A percentile compares a stretch with the other conserved stretches of the same genome.
phyloP scores from a whole-genome alignment of 148 eudicot species.

The Polygonum maritimum region DNA sequence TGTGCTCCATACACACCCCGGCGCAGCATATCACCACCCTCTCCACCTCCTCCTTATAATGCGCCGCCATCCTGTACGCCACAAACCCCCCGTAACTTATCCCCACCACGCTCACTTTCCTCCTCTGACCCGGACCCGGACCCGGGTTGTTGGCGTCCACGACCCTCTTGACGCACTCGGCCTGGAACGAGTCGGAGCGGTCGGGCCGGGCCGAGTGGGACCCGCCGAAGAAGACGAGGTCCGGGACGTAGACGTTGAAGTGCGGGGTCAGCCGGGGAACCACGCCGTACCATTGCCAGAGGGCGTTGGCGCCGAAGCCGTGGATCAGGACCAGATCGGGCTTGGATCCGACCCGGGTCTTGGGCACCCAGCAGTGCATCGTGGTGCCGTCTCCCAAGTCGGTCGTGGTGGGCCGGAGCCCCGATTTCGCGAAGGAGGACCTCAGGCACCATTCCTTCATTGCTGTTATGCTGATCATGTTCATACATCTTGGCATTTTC shows the following conservation, averaged over 20 bases:
- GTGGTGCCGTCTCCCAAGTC: constrained; percentile 65
- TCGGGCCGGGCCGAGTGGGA: constrained; percentile 59
- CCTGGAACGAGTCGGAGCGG: constrained; percentile 69
- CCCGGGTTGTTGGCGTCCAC: constrained; percentile 30
- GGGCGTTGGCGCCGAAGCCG: constrained; percentile 73
- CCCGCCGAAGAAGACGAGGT: constrained; percentile 74
- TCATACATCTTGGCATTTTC: constrained; percentile 50
- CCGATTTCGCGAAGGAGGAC: constrained; percentile 36
- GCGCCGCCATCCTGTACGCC: constrained; percentile 65
- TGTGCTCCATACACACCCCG: constrained; percentile 72
- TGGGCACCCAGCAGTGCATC: constrained; percentile 80
- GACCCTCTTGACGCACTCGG: constrained; percentile 52
- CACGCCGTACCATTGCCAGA: constrained; percentile 63
- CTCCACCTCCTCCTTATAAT: constrained; percentile 40
- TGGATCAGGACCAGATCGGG: constrained; percentile 63
- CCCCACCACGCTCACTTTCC: constrained; percentile 44
- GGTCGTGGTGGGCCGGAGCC: constrained; percentile 48
- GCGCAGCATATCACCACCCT: constrained; percentile 61
- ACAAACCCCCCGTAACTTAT: constrained; percentile 89
- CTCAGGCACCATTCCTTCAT: constrained; percentile 34
- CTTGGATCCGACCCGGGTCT: constrained; percentile 27
- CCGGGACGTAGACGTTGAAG: constrained; percentile 82
- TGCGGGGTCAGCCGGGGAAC: constrained; percentile 26
- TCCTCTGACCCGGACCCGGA: background rate
- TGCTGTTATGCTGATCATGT: constrained; percentile 47